phyloP scores from a whole-genome alignment of 345 rosid genomes.

The Hibiscus trionum region DNA sequence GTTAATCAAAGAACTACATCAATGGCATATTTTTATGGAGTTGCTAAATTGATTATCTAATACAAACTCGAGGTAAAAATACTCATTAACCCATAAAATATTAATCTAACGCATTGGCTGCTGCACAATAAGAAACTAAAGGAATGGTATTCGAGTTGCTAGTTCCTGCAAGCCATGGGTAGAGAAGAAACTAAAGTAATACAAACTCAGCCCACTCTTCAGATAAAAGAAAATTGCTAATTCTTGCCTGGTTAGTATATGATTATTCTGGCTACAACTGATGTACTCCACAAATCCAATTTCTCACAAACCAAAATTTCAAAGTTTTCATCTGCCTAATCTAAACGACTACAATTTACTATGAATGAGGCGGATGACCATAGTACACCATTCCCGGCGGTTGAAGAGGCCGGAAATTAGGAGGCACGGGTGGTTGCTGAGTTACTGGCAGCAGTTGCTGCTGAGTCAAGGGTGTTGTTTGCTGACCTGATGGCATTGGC shows the following conservation, averaged over 20 bases:
- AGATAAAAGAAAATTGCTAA: neutral
- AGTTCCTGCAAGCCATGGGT: neutral
- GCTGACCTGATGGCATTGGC: constrained; percentile 24
- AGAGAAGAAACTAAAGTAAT: neutral
- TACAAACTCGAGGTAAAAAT: too few relatives aligned
- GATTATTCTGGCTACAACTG: constrained; percentile 12
- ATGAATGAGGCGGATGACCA: constrained; percentile 56
- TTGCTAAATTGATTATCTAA: too few relatives aligned
- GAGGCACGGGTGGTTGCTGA: constrained; percentile 32
- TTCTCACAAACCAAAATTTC: constrained; percentile 15
- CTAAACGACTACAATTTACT: constrained; percentile 17
- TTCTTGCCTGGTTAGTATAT: neutral
- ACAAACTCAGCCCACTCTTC: neutral
- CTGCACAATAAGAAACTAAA: too few relatives aligned
- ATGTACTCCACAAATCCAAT: constrained; percentile 2
- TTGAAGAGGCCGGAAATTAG: constrained; percentile 56
- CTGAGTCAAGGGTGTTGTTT: constrained; percentile 19
- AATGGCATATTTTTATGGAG: too few relatives aligned
- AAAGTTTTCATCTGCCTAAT: constrained; percentile 7
- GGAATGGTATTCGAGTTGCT: too few relatives aligned
- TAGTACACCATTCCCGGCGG: constrained; percentile 66
- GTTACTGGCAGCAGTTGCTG: constrained; percentile 22
- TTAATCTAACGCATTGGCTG: too few relatives aligned
- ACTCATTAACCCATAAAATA: too few relatives aligned
- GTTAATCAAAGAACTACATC: too few relatives aligned